These are phyloP conservation scores for Starmerella davenportii DNA, from an alignment of 805 yeast species.

Conservation along the genomic window DNA sequence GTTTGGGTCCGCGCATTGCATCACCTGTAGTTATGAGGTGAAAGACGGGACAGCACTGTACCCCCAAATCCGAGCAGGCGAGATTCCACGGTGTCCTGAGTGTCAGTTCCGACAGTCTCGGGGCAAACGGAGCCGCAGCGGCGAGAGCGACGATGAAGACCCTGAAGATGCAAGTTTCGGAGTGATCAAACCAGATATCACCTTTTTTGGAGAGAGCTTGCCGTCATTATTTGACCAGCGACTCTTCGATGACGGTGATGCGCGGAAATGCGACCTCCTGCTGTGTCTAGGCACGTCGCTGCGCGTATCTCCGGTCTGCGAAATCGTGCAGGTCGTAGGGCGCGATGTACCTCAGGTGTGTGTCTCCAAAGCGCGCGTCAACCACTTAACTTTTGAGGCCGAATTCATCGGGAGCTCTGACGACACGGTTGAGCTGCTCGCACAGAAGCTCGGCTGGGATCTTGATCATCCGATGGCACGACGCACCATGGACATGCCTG, in stretches of 20 bases:
- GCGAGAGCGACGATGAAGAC: slow-evolving; percentile 25
- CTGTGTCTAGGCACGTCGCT: slow-evolving; percentile 80
- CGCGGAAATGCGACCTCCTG: slow-evolving; percentile 52
- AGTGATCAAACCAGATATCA: slow-evolving; percentile 81
- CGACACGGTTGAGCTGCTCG: slow-evolving; percentile 51
- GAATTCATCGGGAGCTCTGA: slow-evolving; percentile 67
- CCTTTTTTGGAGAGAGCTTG: slow-evolving; percentile 74
- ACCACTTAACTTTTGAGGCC: slow-evolving; percentile 63
- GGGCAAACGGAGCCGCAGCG: slow-evolving; percentile 3
- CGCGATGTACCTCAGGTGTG: slow-evolving; percentile 65
- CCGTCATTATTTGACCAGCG: slow-evolving; percentile 50
- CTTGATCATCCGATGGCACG: slow-evolving; percentile 38
- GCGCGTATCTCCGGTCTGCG: slow-evolving; percentile 82
- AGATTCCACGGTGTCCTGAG: slow-evolving; percentile 54
- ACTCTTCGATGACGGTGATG: slow-evolving; percentile 32
- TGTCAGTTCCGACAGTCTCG: slow-evolving; percentile 24
- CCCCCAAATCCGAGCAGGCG: slow-evolving; percentile 37
- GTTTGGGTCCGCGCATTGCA: slow-evolving; percentile 72
- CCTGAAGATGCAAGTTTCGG: slow-evolving; percentile 35
- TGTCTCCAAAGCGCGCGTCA: slow-evolving; percentile 59
- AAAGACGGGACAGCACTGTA: slow-evolving; percentile 45
- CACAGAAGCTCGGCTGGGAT: slow-evolving; percentile 41
- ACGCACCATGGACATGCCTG: slow-evolving; percentile 15
- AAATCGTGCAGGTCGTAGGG: slow-evolving; percentile 59
- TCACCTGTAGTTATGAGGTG: slow-evolving; percentile 49